These are phyloP conservation scores for Coffea canephora DNA, from an alignment of 257 asterid genomes.

Conservation along the genomic window DNA sequence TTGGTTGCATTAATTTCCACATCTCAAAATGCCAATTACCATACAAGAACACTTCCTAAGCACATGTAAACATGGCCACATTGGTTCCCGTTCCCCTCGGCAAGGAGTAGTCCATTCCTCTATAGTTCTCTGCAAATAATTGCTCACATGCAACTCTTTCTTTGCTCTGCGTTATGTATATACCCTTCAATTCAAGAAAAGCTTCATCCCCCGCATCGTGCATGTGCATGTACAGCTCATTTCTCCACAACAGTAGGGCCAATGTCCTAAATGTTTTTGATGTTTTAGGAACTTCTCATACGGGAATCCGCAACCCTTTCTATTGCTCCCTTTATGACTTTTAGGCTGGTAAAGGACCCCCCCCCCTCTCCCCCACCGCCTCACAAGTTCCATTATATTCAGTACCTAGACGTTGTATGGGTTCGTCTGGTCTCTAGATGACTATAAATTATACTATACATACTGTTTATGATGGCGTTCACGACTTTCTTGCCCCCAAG, in stretches of 20 bases:
- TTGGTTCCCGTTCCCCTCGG: constrained; percentile 16
- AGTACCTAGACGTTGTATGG: background rate
- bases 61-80: constrained; percentile 14
- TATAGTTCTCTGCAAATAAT: constrained; percentile 15
- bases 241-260: constrained; percentile 19
- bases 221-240: constrained; percentile 37
- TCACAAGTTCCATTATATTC: background rate
- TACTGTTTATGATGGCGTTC: background rate
- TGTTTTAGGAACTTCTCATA: background rate
- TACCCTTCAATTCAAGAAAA: background rate
- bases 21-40: background rate
- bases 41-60: background rate
- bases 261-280: constrained; percentile 13
- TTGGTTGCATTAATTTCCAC: constrained; percentile 7
- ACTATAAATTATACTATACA: background rate
- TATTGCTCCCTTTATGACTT: background rate
- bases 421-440: background rate
- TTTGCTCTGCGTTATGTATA: background rate
- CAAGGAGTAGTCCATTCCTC: constrained; percentile 11
- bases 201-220: background rate
- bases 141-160: constrained; percentile 16
- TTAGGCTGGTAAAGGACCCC: constrained; percentile 14
- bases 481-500: background rate
- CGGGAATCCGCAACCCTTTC: constrained; percentile 12
- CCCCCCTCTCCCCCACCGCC: background rate